Evolutionary conservation across 257 asterid species (phyloP).

Genomic region (Oldenlandia corymbosa): DNA sequence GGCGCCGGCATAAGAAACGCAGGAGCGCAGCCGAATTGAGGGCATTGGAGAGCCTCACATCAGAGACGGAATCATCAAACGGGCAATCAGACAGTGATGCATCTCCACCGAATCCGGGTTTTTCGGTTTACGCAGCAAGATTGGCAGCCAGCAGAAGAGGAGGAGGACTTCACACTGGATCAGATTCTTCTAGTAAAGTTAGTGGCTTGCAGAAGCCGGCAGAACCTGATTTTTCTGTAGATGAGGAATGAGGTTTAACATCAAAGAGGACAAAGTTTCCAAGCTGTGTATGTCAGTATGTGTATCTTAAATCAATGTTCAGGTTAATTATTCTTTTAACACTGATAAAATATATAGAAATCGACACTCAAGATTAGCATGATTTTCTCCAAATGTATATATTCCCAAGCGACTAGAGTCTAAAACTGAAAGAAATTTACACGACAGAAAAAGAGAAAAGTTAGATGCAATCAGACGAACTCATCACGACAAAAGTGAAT

Average conservation of each 20-base stretch:
- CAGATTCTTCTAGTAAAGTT: conserved; percentile 44
- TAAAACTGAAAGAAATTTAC: no score
- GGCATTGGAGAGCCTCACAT: conserved; percentile 35
- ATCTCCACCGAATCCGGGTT: conserved; percentile 30
- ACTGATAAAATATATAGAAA: no score
- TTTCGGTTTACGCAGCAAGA: conserved; percentile 42
- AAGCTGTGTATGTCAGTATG: conserved; percentile 14
- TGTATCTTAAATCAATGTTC: no score
- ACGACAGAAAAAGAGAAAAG: no score
- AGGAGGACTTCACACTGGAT: conserved; percentile 39
- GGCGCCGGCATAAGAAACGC: conserved; percentile 69
- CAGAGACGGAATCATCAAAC: conserved; percentile 11
- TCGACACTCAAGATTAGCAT: no score
- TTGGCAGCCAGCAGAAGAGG: conserved; percentile 57
- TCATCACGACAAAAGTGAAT: no score
- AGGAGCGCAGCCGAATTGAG: conserved; percentile 43
- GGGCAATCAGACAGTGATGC: conserved; percentile 7
- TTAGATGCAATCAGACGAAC: no score
- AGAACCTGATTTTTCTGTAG: conserved; percentile 84
- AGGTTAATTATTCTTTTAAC: no score
- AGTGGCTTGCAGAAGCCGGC: conserved; percentile 72
- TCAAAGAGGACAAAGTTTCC: no score
- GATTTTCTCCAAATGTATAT: no score
- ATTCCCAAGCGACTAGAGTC: no score
- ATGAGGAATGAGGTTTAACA: conserved; percentile 42